Base-by-base conservation (phyloP, 441 rosid species). In the Biscutella laevigata region DNA sequence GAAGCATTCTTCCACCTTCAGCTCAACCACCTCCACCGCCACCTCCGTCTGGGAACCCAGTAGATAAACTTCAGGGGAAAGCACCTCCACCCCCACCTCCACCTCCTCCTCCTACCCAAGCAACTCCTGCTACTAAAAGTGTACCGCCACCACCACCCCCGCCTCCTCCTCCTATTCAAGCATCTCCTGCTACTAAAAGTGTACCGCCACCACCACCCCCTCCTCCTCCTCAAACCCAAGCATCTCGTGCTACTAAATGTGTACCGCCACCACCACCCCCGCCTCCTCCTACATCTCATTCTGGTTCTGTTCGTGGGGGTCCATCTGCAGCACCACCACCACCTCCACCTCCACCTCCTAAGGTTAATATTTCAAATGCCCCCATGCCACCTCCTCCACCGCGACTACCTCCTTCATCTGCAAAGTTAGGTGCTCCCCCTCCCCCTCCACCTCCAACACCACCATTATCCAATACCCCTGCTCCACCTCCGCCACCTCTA, bases 401-500 rank as follows among this genome's bases (percentile, higher is more conserved):
- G 1, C 74, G 67, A 10, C 62, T 26, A 13, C 61, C 45, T 7
- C 59, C 53, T 29, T 32, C 64, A 26, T 25, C 54, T 22, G 14
- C 46, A 47, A 58, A 26, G 51, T 7, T 28, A 16, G 53, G 62
- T 43, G 43, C 63, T 25, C 59, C 70, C 26, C 65, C 65, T 33
- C 61, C 59, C 36, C 59, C 70, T 38, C 50, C 49, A 4, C 43
- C 45, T 0, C 63, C 69, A 0, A 59, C 66, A 4, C 64, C 66
- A 55, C 27, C 67, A 20, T 17, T 26, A 10, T 37, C 64, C 22
- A 59, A 47, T 38, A n/a, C 64, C 46, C 59, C 37, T 57, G 48
- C 64, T 35, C 81, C 78, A 4, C 83, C 84, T 13, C 84, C 91
- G 25, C 82, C 84, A 14, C 87, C 82, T 24, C 58, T 68, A 42